Percentiles rank a stretch among this genome's conserved stretches.
phyloP scores from a whole-genome alignment of 345 rosid genomes.

The Salix suchowensis region DNA sequence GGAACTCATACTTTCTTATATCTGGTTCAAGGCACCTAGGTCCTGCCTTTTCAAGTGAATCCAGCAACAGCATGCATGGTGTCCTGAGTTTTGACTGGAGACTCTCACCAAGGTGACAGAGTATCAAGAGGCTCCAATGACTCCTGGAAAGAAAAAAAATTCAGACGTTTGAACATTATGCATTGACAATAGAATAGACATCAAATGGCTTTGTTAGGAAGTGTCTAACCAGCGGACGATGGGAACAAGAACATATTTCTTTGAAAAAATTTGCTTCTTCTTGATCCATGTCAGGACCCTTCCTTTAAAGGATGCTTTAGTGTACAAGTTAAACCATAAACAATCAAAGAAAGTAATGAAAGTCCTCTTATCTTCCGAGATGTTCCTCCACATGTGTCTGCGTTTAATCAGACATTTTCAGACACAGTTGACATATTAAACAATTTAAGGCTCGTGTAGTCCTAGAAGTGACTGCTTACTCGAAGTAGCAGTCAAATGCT shows the following conservation, averaged over 20 bases:
- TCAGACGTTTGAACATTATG: neutral
- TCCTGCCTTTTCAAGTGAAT: conserved; percentile 50
- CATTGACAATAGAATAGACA: neutral
- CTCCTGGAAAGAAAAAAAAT: conserved; percentile 33
- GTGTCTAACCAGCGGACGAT: conserved; percentile 53
- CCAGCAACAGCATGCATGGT: conserved; percentile 64
- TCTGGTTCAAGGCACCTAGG: conserved; percentile 52
- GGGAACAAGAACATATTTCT: conserved; percentile 67
- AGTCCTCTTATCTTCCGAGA: conserved; percentile 40
- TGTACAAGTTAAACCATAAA: conserved; percentile 57
- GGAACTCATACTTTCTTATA: conserved; percentile 46
- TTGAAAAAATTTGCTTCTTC: conserved; percentile 47
- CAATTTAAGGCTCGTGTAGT: neutral
- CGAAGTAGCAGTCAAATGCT: conserved; percentile 29
- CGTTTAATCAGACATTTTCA: conserved; percentile 9
- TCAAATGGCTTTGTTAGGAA: neutral
- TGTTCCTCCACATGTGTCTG: conserved; percentile 49
- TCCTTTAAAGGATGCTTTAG: conserved; percentile 22
- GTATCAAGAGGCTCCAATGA: conserved; percentile 72
- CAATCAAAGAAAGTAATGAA: conserved; percentile 45
- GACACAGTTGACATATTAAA: neutral
- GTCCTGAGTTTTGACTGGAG: conserved; percentile 35
- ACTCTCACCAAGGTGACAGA: conserved; percentile 59
- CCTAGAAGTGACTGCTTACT: conserved; percentile 35
- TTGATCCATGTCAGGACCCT: conserved; percentile 52